Conservation (phyloP, 768 basidiomycete genomes). For the Lactarius hatsudake region DNA sequence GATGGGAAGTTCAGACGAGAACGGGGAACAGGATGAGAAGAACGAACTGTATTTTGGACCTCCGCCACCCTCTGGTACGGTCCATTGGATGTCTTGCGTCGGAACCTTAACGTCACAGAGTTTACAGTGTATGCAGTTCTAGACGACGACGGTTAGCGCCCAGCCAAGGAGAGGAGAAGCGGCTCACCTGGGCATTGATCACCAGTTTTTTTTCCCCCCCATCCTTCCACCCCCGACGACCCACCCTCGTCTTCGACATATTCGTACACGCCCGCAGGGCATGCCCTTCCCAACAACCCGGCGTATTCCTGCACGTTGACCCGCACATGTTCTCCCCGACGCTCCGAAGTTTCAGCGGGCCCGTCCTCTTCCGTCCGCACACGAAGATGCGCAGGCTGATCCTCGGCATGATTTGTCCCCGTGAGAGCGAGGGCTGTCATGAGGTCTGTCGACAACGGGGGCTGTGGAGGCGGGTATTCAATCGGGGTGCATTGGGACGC, state of each 20-base stretch:
- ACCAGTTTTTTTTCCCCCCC: conserved; percentile 85
- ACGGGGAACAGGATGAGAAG: background rate
- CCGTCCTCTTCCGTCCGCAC: conserved; percentile 44
- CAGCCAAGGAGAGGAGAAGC: conserved; percentile 6
- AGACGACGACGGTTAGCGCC: conserved; percentile 32
- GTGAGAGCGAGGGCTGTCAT: conserved; percentile 88
- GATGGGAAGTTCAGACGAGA: conserved; percentile 9
- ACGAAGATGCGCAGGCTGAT: conserved; percentile 87
- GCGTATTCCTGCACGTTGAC: conserved; percentile 78
- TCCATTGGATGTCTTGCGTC: conserved; percentile 96
- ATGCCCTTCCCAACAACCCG: conserved; percentile 83
- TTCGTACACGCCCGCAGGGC: conserved; percentile 96
- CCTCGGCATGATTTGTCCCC: conserved; percentile 95
- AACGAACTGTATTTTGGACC: conserved; percentile 88
- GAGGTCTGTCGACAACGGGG: conserved; percentile 89
- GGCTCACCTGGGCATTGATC: conserved; percentile 90
- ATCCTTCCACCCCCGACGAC: conserved; percentile 49
- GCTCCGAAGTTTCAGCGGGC: conserved; percentile 41
- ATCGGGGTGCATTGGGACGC: conserved; percentile 70
- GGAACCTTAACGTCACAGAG: conserved; percentile 96
- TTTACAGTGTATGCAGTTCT: conserved; percentile 95
- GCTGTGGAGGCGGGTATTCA: conserved; percentile 81
- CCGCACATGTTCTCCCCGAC: conserved; percentile 64
- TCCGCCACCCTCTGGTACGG: conserved; percentile 93
- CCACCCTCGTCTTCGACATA: conserved; percentile 72